These are phyloP conservation scores for Chaetomium olivaceum DNA, from an alignment of 2,329 filamentous ascomycete species.

Conservation along the genomic window DNA sequence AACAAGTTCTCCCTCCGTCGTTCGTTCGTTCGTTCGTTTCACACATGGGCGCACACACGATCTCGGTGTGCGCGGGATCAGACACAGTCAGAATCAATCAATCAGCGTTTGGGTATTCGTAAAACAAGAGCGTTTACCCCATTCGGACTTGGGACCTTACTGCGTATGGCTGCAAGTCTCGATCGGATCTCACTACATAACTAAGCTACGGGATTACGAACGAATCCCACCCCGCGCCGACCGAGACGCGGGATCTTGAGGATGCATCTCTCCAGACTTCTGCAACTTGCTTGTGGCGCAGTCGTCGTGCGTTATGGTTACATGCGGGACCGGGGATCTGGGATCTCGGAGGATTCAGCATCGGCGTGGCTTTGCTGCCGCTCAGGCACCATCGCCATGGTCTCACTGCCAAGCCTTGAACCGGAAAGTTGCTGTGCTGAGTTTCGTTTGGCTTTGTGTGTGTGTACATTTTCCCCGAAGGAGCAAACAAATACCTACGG, in stretches of 20 bases:
- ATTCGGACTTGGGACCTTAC: neutral
- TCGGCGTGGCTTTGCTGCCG: slow-evolving; percentile 8
- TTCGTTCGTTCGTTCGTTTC: neutral
- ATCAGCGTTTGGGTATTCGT: no score
- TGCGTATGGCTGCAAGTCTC: neutral
- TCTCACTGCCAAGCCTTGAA: neutral
- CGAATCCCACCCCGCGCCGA: neutral
- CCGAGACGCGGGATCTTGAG: neutral
- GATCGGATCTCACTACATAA: neutral
- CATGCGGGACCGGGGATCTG: slow-evolving; percentile 6
- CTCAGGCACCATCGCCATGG: neutral
- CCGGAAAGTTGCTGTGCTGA: neutral
- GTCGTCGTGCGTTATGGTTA: neutral
- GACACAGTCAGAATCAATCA: neutral
- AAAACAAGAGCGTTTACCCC: neutral
- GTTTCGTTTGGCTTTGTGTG: neutral
- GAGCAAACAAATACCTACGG: neutral
- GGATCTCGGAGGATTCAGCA: slow-evolving; percentile 14
- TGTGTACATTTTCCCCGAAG: neutral
- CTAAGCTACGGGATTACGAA: no score
- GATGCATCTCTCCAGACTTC: neutral
- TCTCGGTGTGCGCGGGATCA: neutral
- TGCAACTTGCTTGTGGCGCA: slow-evolving; percentile 2
- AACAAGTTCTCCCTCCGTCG: neutral
- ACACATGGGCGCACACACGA: neutral